phyloP scores from a whole-genome alignment of 2,329 filamentous ascomycete genomes.

The Talaromyces sp. region DNA sequence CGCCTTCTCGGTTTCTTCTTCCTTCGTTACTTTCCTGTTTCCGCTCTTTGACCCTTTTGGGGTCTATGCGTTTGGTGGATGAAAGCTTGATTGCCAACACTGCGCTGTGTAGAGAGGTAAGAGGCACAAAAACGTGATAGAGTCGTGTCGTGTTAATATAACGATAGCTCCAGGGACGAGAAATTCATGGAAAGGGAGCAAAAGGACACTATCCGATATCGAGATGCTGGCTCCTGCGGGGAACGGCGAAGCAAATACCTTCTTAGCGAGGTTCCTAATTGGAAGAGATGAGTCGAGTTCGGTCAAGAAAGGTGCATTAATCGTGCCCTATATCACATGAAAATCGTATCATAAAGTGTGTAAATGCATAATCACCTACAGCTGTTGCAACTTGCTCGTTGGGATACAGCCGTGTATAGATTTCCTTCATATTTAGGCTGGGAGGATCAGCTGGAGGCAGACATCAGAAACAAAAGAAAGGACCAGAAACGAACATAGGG shows the following conservation, averaged over 20 bases:
- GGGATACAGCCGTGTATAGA: too few relatives aligned
- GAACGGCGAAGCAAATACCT: not conserved
- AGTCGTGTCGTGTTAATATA: not conserved
- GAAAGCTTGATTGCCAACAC: not conserved
- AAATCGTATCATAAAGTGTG: too few relatives aligned
- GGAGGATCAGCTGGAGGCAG: too few relatives aligned
- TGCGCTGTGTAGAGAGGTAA: not conserved
- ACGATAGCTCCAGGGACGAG: not conserved
- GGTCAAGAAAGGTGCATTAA: constrained; percentile 4
- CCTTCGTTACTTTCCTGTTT: too few relatives aligned
- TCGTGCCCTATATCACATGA: not conserved
- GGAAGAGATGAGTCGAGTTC: constrained; percentile 4
- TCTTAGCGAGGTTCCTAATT: constrained; percentile 7
- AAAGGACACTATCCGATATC: constrained; percentile 6
- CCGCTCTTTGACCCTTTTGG: too few relatives aligned
- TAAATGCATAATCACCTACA: too few relatives aligned
- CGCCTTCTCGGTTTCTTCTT: too few relatives aligned
- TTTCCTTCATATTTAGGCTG: too few relatives aligned
- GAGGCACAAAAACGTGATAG: not conserved
- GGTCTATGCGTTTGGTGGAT: not conserved
- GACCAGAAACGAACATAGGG: too few relatives aligned
- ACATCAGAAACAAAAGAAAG: too few relatives aligned
- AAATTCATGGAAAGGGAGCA: not conserved
- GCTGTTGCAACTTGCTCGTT: too few relatives aligned
- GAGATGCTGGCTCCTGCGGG: not conserved